Evolutionary conservation across 2,329 filamentous ascomycete species (phyloP).

Genomic region (Xylaria sp.): DNA sequence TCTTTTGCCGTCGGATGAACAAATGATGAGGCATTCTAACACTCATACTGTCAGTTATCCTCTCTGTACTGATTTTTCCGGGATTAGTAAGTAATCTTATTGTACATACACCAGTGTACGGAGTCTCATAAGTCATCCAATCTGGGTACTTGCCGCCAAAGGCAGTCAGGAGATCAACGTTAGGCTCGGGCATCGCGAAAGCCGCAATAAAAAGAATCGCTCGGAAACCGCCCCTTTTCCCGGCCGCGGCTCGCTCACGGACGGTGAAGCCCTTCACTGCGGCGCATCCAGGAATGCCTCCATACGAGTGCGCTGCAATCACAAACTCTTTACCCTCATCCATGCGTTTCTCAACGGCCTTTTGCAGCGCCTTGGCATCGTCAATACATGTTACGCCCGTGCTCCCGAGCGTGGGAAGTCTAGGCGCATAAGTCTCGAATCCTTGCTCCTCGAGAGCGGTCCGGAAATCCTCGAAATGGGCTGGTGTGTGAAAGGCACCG

Average conservation of each 20-base stretch:
- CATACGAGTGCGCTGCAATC: conserved; percentile 23
- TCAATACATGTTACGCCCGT: conserved; percentile 24
- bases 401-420: conserved; percentile 15
- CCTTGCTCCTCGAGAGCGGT: conserved; percentile 19
- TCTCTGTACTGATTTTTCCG: not conserved
- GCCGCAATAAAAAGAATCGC: conserved; percentile 24
- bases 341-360: conserved; percentile 20
- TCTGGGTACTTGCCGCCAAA: conserved; percentile 19
- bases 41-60: not conserved
- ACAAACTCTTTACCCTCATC: conserved; percentile 23
- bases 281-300: conserved; percentile 16
- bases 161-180: conserved; percentile 16
- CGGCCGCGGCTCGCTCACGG: conserved; percentile 12
- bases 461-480: conserved; percentile 17
- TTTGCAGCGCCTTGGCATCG: conserved; percentile 13
- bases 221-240: conserved; percentile 23
- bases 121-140: conserved; percentile 14
- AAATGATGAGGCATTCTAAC: conserved; percentile 19
- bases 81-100: not conserved
- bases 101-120: conserved; percentile 12
- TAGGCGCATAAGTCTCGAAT: conserved; percentile 21
- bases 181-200: conserved; percentile 16
- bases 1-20: conserved; percentile 17
- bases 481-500: conserved; percentile 17
- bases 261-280: conserved; percentile 19